Evolutionary conservation across 108 stramenopile species (phyloP), one percentile per base, ranked within the genome.

Genomic region (Stephanodiscus triporus): DNA sequence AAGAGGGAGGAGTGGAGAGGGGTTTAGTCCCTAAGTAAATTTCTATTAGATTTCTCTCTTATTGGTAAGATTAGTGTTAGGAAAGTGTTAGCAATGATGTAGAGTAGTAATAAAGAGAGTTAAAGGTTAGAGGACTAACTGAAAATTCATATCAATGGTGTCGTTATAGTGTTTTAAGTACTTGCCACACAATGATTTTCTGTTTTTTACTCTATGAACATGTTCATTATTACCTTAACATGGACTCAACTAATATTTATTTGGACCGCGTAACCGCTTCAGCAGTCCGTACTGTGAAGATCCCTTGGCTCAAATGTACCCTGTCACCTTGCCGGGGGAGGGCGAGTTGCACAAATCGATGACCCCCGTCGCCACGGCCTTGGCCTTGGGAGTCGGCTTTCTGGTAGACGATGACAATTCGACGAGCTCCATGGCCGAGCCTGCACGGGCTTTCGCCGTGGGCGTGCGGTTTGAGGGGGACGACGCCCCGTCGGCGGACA

Each of bases 391-490:
- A 22, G 17, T 24, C 23, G 1, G 5, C 23, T 9, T 53, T 8
- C 19, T 6, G 51, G 23, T 2, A 53, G 51, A 53, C 51, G 9
- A 22, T 40, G 40, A 40, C 40, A 40, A 9, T 1, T 40, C 40
- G 40, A 40, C 40, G 1, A 5, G 10, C 11, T 9, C 40, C 11
- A 1, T 11, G 6, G 36, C 6, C 40, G 40, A 4, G 11, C 0
- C 40, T 9, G 11, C 40, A 9, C 0, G 11, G 40, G 40, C 40
- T 9, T 40, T 40, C 40, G 48, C 30, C 6, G 36, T 9, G 8
- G 61, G 30, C 8, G 7, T 34, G 7, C 13, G 45, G 48, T 66
- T 66, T 32, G 48, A 10, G 9, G 66, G 66, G 23, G 66, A 66
- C 10, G 23, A 40, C 36, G 6, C 40, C 40, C 16, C 40, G 40